Evolutionary conservation across 495 filamentous ascomycete genomes (phyloP).

Genomic region (Penicillium parvum): DNA sequence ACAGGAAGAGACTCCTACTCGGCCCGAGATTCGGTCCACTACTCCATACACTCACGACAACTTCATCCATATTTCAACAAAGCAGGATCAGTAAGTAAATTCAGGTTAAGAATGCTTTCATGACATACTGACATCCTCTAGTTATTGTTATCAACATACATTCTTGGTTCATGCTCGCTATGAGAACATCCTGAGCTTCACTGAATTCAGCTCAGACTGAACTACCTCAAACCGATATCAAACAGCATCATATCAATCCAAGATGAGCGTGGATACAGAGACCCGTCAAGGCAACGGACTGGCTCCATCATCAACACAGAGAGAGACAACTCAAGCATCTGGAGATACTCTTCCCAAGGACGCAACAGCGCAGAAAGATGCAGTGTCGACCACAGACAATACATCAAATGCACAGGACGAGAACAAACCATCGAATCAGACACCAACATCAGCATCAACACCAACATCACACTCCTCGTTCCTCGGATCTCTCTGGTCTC

Average conservation of each 20-base stretch:
- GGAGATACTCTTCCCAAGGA: background rate
- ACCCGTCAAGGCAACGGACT: background rate
- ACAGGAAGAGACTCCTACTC: constrained; percentile 19
- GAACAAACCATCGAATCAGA: background rate
- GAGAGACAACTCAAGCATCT: background rate
- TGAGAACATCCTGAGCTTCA: too few species aligned
- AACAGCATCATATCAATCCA: background rate
- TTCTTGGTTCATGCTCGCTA: too few species aligned
- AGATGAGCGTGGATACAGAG: background rate
- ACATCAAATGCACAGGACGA: background rate
- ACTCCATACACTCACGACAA: background rate
- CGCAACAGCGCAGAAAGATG: background rate
- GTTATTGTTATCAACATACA: too few species aligned
- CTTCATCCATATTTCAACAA: background rate
- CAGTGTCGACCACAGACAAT: background rate
- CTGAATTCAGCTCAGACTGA: too few species aligned
- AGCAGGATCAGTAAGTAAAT: too few species aligned
- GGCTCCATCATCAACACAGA: background rate
- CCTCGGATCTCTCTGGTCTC: constrained; percentile 3
- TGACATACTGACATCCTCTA: too few species aligned
- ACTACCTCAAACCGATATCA: too few species aligned
- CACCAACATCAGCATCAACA: background rate
- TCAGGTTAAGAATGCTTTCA: too few species aligned
- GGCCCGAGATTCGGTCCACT: constrained; percentile 18
- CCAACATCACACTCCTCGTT: background rate